Evolutionary conservation across 345 rosid species (phyloP), one percentile per base, ranked within the genome.

Genomic region (Populus tremula): DNA sequence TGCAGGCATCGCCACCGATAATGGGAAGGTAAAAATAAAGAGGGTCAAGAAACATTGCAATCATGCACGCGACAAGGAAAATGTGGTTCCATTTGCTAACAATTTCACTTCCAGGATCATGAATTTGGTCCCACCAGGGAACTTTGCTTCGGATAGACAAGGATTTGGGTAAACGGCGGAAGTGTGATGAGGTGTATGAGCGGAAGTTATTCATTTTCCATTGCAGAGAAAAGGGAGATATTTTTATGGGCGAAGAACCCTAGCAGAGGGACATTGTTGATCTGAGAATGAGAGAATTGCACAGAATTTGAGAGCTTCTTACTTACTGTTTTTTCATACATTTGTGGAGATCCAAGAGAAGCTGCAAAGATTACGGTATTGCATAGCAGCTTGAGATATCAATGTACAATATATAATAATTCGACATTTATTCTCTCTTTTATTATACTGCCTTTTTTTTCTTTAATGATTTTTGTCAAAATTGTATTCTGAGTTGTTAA

Each of bases 31-130:
- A 94, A 82, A 94, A 91, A 76, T 91, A 94, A 69, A 94, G 90
- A 78, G 97, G 98, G 82, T 94, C 97, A 69, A 94, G 85, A 78
- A 92, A 94, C 64, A 91, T 83, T 36, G 97, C 97, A 54, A 94
- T 74, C 49, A 91, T 86, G 79, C 90, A 89, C 2, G 90, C 77
- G 39, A 90, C 67, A 20, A 94, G 91, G 86, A 94, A 91, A 31
- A 94, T 85, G 76, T 86, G 91, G 87, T 91, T 88, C 96, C 97
- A 94, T 86, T 73, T 80, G 45, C 73, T 82, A 70, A 92, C 85
- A 56, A 91, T 73, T 14, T 80, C 87, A 84, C 92, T 86, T 4
- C 94, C 87, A 2, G 97, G 98, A 43, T 92, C 94, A 16, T 87
- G 93, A 67, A 84, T 79, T 72, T 84, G 87, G 82, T 89, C 69